These are phyloP conservation scores for Acrasis kona DNA, from an alignment of 78 protist species.

Conservation along the genomic window DNA sequence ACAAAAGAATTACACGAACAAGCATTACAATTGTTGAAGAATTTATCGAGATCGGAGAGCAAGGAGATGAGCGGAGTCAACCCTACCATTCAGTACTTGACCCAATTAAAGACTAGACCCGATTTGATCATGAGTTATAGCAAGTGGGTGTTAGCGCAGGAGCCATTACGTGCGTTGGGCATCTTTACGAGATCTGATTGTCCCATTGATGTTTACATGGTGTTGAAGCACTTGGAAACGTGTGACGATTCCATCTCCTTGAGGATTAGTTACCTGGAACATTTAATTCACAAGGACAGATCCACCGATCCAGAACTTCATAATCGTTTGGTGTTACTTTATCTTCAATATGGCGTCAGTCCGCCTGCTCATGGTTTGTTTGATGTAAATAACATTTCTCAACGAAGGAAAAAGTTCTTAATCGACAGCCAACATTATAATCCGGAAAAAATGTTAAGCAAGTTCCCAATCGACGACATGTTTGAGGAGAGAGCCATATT, in stretches of 20 bases:
- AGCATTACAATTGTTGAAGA: neutral
- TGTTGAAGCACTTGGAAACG: neutral
- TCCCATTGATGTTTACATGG: neutral
- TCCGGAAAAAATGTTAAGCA: neutral
- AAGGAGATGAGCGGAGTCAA: neutral
- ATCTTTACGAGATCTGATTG: neutral
- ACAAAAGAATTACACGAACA: neutral
- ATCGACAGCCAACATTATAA: neutral
- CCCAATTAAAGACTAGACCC: neutral
- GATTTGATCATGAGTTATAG: neutral
- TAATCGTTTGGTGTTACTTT: neutral
- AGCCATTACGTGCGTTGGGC: neutral
- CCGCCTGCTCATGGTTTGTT: neutral
- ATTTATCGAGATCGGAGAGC: neutral
- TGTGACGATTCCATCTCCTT: neutral
- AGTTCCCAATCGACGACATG: neutral
- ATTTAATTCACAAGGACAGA: neutral
- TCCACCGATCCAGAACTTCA: neutral
- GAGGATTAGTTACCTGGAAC: neutral
- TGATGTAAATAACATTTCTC: neutral
- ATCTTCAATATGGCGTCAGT: neutral
- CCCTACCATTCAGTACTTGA: neutral
- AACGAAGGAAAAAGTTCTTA: neutral
- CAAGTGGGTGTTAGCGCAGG: neutral
- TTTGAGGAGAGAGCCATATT: neutral